Percentiles rank a stretch among this genome's conserved stretches.
phyloP scores from a whole-genome alignment of 495 filamentous ascomycete species.

The Halenospora varia region DNA sequence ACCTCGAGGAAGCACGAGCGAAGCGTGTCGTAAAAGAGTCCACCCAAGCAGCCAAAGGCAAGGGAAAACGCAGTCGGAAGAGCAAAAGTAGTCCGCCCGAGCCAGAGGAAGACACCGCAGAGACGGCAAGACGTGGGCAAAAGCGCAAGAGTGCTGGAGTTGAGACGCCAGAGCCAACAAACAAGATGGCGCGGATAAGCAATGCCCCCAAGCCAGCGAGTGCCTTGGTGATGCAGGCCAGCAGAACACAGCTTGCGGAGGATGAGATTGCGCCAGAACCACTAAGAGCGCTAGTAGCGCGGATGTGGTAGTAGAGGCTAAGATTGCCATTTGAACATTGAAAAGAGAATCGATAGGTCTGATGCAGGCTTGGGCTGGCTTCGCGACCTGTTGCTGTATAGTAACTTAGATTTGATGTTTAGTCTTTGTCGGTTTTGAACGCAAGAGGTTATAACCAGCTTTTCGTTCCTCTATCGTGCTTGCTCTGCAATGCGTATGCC shows the following conservation, averaged over 20 bases:
- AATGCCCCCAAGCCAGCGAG: conserved; percentile 6
- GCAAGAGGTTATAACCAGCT: conserved; percentile 12
- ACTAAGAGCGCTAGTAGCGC: conserved; percentile 19
- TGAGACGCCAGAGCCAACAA: conserved; percentile 1
- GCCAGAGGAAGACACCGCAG: no score
- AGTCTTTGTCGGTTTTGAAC: conserved; percentile 15
- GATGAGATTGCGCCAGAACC: conserved; percentile 11
- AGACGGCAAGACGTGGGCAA: no score
- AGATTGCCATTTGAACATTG: conserved; percentile 14
- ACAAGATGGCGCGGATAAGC: conserved; percentile 6
- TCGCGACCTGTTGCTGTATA: conserved; percentile 22
- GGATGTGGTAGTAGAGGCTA: conserved; percentile 12
- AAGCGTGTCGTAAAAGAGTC: conserved; percentile 26
- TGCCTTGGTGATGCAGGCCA: conserved; percentile 5
- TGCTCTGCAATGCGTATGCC: conserved; percentile 10
- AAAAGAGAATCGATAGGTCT: conserved; percentile 20
- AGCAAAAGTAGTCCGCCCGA: conserved; percentile 8
- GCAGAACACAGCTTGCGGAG: conserved; percentile 7
- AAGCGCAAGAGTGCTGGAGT: no score
- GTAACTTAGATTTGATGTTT: conserved; percentile 17
- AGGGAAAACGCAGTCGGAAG: conserved; percentile 17
- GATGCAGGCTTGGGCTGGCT: conserved; percentile 19
- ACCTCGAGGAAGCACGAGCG: conserved; percentile 32
- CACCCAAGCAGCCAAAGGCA: conserved; percentile 17
- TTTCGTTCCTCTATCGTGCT: conserved; percentile 22